A percentile compares a stretch with the other conserved stretches of the same genome.
Conservation (phyloP, 305 asterid species). For the Ajuga reptans region DNA sequence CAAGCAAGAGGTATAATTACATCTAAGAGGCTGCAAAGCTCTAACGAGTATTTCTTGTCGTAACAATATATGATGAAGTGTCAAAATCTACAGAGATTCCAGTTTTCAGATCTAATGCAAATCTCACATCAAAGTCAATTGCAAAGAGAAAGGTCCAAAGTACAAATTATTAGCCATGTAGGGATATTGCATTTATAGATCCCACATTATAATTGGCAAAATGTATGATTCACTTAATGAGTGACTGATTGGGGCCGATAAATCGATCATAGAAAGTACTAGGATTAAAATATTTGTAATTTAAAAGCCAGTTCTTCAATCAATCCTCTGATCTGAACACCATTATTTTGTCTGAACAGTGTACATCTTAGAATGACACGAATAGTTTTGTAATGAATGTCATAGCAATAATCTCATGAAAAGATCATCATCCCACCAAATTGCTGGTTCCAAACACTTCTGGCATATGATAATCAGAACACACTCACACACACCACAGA, state of each 20-base stretch:
- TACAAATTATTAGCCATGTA: neutral
- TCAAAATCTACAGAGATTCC: neutral
- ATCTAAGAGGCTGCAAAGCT: neutral
- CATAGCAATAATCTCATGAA: neutral
- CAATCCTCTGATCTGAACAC: neutral
- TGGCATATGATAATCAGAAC: constrained; percentile 15
- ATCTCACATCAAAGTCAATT: constrained; percentile 4
- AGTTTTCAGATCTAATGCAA: constrained; percentile 12
- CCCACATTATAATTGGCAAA: neutral
- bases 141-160: neutral
- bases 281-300: neutral
- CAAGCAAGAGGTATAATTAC: neutral
- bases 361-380: neutral
- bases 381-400: neutral
- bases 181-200: neutral
- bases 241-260: neutral
- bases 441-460: constrained; percentile 17
- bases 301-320: neutral
- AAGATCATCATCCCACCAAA: constrained; percentile 14
- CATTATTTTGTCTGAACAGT: neutral
- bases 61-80: neutral
- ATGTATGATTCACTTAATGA: neutral
- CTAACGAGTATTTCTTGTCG: neutral
- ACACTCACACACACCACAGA: neutral
- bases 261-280: neutral